Evolutionary conservation across 441 rosid species (phyloP), one percentile per base, ranked within the genome.

Genomic region (Iberis amara): DNA sequence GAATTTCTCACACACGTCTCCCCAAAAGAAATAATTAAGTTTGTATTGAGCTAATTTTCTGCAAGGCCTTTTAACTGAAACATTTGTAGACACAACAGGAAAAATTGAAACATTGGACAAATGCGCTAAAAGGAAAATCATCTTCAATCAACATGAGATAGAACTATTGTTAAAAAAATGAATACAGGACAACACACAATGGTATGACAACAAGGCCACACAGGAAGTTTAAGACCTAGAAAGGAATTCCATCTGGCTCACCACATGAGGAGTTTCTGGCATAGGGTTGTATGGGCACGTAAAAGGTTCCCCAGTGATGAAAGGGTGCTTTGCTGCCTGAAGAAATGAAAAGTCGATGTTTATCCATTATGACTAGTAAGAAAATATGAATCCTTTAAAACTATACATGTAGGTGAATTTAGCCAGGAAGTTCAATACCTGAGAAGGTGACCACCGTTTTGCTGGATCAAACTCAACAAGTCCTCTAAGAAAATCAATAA

Each of bases 251-350:
- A 57, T 63, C 44, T 7, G 59, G 50, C 89, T 77, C 76, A 94
- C 99, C 88, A 87, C 55, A 47, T 77, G 79, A 73, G 98, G 90
- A 26, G 92, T 76, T 73, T 90, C 99, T 7, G 63, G 78, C 23
- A 83, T 89, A 51, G 99, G 98, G 70, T 59, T 73, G 70, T 83
- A 94, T 23, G 98, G 99, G 69, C 81, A 72, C 15, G 83, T 89
- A 72, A 94, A 90, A 63, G 99, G 98, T 64, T 94, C 98, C 52
- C 99, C 98, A 8, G 98, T 94, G 46, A 94, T 79, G 65, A 94
- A 94, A 68, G 99, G 99, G 71, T 94, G 96, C 72, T 76, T 88
- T 62, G 96, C 87, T 48, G 99, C 99, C 99, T 94, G 83, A 67
- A 77, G 49, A 49, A 32, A 70, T 39, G 63, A 53, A 48, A 43